Conservation (phyloP, 2,329 filamentous ascomycete species). For the Elsinoe fawcettii region DNA sequence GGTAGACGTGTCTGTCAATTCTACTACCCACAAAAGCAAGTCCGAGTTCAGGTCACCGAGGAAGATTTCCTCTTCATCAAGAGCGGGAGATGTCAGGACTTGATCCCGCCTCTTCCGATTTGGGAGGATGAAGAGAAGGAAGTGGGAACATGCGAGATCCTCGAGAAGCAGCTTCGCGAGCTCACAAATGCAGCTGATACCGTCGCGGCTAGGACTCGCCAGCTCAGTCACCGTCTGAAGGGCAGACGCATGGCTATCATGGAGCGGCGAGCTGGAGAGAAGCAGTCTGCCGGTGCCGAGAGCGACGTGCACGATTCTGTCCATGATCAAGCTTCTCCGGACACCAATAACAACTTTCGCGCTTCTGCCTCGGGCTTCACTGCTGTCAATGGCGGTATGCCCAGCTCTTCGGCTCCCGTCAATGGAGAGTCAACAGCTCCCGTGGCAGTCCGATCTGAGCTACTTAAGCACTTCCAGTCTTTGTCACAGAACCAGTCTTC, state of each 20-base stretch:
- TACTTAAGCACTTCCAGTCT: constrained; percentile 57
- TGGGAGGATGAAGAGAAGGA: constrained; percentile 83
- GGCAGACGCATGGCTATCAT: constrained; percentile 66
- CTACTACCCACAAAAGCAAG: constrained; percentile 60
- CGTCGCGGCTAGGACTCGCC: constrained; percentile 63
- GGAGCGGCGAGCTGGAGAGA: constrained; percentile 49
- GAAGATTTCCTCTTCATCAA: constrained; percentile 81
- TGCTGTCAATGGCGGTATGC: constrained; percentile 45
- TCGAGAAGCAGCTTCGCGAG: constrained; percentile 68
- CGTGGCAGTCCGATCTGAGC: constrained; percentile 49
- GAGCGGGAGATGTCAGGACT: constrained; percentile 72
- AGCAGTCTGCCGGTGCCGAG: constrained; percentile 24
- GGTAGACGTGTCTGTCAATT: constrained; percentile 71
- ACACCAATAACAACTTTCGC: background rate
- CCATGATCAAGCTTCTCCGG: constrained; percentile 21
- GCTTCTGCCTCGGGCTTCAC: constrained; percentile 42
- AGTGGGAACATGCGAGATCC: constrained; percentile 71
- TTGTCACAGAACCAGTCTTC: constrained; percentile 44
- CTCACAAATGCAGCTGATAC: constrained; percentile 71
- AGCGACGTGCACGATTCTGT: constrained; percentile 18
- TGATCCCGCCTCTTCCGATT: constrained; percentile 72
- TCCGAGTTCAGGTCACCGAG: constrained; percentile 75
- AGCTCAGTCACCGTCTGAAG: constrained; percentile 73
- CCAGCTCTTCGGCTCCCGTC: constrained; percentile 18
- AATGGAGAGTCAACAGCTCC: constrained; percentile 34